A percentile compares a stretch with the other conserved stretches of the same genome.
phyloP scores from a whole-genome alignment of 2,329 filamentous ascomycete species.

The Fusarium kyushuense region DNA sequence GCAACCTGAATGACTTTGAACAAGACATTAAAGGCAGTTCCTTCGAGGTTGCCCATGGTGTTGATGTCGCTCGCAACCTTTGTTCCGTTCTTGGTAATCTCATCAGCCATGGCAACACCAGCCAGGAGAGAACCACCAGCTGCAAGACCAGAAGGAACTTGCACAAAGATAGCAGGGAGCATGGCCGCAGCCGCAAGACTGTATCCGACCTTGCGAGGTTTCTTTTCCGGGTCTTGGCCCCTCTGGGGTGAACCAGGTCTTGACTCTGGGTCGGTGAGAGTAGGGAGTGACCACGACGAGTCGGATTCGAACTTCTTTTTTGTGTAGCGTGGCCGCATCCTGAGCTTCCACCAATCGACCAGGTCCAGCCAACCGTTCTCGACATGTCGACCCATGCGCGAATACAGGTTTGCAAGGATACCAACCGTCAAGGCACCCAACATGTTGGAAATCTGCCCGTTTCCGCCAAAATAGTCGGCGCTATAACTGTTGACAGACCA shows the following conservation, averaged over 20 bases:
- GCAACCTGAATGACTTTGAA: constrained; percentile 71
- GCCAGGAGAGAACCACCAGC: constrained; percentile 69
- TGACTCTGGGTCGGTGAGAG: constrained; percentile 52
- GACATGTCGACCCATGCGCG: constrained; percentile 70
- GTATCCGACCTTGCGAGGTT: constrained; percentile 69
- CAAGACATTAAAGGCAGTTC: constrained; percentile 65
- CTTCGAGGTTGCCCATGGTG: constrained; percentile 53
- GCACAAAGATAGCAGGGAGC: constrained; percentile 85
- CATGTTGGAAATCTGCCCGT: constrained; percentile 81
- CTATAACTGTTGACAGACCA: constrained; percentile 83
- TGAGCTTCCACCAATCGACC: constrained; percentile 62
- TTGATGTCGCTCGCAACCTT: constrained; percentile 43
- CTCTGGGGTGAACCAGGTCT: constrained; percentile 41
- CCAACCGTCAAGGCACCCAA: constrained; percentile 82
- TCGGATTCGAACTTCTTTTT: constrained; percentile 48
- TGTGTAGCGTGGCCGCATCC: constrained; percentile 54
- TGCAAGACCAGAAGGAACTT: constrained; percentile 73
- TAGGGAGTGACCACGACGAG: constrained; percentile 49
- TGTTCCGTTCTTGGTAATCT: constrained; percentile 61
- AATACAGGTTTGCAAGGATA: constrained; percentile 82
- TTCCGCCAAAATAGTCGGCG: constrained; percentile 73
- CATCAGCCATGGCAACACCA: constrained; percentile 68
- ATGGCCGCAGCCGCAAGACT: constrained; percentile 87
- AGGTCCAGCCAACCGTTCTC: constrained; percentile 67
- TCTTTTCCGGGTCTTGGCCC: constrained; percentile 45